These are phyloP conservation scores for Thecaphora thlaspeos DNA, from an alignment of 1,284 basidiomycete species.

Conservation along the genomic window DNA sequence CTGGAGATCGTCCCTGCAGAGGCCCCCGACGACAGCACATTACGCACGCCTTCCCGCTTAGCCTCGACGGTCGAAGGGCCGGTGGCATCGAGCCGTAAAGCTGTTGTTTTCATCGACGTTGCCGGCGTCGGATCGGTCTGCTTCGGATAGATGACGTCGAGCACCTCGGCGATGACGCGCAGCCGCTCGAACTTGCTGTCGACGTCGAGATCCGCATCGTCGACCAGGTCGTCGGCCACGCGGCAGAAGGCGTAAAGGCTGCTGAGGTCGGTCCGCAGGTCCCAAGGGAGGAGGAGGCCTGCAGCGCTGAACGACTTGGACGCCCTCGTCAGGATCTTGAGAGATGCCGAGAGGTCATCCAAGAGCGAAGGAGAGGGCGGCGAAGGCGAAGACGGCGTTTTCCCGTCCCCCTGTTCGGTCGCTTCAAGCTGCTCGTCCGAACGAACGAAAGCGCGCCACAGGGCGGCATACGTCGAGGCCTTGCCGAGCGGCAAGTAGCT, in stretches of 20 bases:
- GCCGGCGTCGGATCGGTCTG: too few species aligned
- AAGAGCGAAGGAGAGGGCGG: slow-evolving; percentile 28
- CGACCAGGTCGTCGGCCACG: slow-evolving; percentile 45
- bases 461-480: slow-evolving; percentile 15
- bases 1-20: too few species aligned
- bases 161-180: slow-evolving; percentile 16
- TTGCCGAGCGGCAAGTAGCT: slow-evolving; percentile 32
- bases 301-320: slow-evolving; percentile 46
- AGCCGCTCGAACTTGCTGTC: slow-evolving; percentile 18
- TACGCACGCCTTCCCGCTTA: not conserved
- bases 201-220: slow-evolving; percentile 24
- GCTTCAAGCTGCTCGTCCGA: slow-evolving; percentile 8
- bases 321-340: slow-evolving; percentile 24
- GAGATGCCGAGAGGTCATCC: slow-evolving; percentile 20
- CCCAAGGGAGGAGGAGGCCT: slow-evolving; percentile 45
- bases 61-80: not conserved
- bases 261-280: slow-evolving; percentile 44
- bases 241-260: slow-evolving; percentile 50
- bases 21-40: too few species aligned
- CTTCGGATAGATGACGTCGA: slow-evolving; percentile 26
- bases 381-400: too few species aligned
- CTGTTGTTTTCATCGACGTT: too few species aligned
- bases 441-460: slow-evolving; percentile 38
- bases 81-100: too few species aligned
- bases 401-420: slow-evolving; percentile 1